phyloP scores from a whole-genome alignment of 2,329 filamentous ascomycete species.

The Diplodia mutila region DNA sequence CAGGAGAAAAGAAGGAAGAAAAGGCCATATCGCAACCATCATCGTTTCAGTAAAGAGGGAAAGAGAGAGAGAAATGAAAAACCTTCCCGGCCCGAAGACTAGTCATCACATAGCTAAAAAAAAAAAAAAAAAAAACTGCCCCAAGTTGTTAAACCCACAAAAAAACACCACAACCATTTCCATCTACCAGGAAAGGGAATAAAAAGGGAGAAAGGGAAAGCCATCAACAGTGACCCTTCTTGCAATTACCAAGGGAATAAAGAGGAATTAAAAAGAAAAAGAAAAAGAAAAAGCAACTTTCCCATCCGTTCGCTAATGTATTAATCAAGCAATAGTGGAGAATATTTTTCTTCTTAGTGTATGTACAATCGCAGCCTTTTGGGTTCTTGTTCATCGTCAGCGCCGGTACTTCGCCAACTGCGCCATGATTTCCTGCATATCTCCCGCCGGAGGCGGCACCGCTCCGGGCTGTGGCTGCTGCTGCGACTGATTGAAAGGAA shows the following conservation, averaged over 20 bases:
- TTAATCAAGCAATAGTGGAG: neutral
- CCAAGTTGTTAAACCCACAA: neutral
- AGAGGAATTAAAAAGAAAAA: neutral
- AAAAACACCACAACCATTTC: neutral
- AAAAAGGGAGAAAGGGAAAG: neutral
- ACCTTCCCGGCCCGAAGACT: neutral
- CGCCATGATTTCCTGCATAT: conserved; percentile 75
- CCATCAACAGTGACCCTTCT: neutral
- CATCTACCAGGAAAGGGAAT: neutral
- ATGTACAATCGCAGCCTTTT: neutral
- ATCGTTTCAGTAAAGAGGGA: neutral
- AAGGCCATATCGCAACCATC: neutral
- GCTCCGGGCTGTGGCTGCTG: conserved; percentile 34
- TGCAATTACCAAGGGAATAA: neutral
- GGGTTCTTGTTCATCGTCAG: conserved; percentile 35
- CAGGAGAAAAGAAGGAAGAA: neutral
- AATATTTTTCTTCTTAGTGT: neutral
- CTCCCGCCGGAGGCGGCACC: conserved; percentile 30
- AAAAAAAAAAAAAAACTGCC: neutral
- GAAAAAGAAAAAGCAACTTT: neutral
- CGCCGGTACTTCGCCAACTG: conserved; percentile 69
- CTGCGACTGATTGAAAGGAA: neutral
- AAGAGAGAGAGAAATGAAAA: neutral
- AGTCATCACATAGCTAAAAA: neutral
- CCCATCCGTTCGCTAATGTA: neutral